A percentile compares a stretch with the other conserved stretches of the same genome.
phyloP scores from a whole-genome alignment of 75 land plant species.

The Cupressus sempervirens region DNA sequence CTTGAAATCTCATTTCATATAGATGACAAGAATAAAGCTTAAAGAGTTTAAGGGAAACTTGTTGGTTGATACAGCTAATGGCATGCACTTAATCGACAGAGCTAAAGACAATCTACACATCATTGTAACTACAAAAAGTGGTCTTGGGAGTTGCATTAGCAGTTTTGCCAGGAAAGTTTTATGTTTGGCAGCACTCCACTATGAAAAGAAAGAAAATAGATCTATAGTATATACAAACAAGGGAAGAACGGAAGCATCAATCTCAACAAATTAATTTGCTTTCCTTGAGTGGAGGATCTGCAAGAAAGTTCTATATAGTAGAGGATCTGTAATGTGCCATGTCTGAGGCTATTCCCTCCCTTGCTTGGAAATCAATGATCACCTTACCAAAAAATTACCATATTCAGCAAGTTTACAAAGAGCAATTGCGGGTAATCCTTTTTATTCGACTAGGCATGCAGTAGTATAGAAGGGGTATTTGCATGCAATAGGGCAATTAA shows the following conservation, averaged over 20 bases:
- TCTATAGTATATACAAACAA: slow-evolving; percentile 12
- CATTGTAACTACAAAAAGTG: slow-evolving; percentile 17
- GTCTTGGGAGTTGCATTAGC: slow-evolving; percentile 20
- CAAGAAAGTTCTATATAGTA: slow-evolving; percentile 22
- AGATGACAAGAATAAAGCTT: slow-evolving; percentile 10
- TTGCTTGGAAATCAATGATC: slow-evolving; percentile 14
- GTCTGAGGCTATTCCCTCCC: slow-evolving; percentile 20
- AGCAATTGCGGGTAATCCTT: slow-evolving; percentile 9
- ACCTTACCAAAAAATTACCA: slow-evolving; percentile 16
- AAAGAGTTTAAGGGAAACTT: slow-evolving; percentile 16
- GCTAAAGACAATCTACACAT: slow-evolving; percentile 19
- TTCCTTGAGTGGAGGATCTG: slow-evolving; percentile 27
- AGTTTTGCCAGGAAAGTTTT: slow-evolving; percentile 16
- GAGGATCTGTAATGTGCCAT: slow-evolving; percentile 24
- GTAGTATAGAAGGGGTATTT: slow-evolving; percentile 18
- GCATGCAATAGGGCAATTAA: slow-evolving; percentile 11
- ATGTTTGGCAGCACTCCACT: slow-evolving; percentile 32
- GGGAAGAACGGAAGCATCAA: slow-evolving; percentile 16
- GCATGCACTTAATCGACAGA: slow-evolving; percentile 26
- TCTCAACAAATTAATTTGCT: slow-evolving; percentile 13
- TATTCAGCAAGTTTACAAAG: slow-evolving; percentile 18
- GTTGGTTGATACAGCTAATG: slow-evolving; percentile 25
- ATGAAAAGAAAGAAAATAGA: slow-evolving; percentile 17
- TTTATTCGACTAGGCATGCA: slow-evolving; percentile 16
- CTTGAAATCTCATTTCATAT: slow-evolving; percentile 19